These are phyloP conservation scores for Macrocybe gigantea DNA, from an alignment of 768 basidiomycete genomes.

Conservation along the genomic window DNA sequence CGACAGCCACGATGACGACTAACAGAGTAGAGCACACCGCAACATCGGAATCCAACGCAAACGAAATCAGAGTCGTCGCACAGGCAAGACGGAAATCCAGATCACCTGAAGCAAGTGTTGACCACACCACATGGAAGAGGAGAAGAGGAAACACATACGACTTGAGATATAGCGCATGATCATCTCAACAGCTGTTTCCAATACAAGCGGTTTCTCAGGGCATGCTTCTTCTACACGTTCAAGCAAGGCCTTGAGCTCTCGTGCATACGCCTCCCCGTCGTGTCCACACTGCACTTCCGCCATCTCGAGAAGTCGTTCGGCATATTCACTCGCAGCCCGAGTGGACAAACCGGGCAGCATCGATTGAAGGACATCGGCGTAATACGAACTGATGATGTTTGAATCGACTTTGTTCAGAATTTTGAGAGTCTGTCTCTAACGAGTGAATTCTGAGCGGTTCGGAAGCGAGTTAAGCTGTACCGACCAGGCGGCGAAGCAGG, in stretches of 20 bases:
- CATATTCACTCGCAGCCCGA: constrained; percentile 34
- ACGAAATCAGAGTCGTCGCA: constrained; percentile 38
- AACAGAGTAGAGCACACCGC: constrained; percentile 51
- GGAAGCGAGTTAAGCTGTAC: constrained; percentile 6
- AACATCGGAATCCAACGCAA: constrained; percentile 31
- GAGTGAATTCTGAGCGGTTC: constrained; percentile 1
- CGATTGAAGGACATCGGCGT: constrained; percentile 34
- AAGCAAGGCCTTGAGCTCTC: constrained; percentile 38
- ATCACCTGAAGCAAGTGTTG: constrained; percentile 25
- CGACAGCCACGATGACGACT: constrained; percentile 62
- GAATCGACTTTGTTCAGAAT: constrained; percentile 55
- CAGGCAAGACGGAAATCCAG: constrained; percentile 35
- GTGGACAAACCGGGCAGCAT: constrained; percentile 26
- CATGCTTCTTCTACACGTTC: constrained; percentile 27
- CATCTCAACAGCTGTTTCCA: constrained; percentile 53
- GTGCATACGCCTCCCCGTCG: constrained; percentile 58
- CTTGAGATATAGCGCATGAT: constrained; percentile 44
- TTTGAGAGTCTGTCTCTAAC: constrained; percentile 48
- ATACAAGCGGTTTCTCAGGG: constrained; percentile 30
- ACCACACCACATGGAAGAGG: constrained; percentile 1
- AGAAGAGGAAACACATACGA: constrained; percentile 28
- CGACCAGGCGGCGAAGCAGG: constrained; percentile 53
- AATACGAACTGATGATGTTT: constrained; percentile 51
- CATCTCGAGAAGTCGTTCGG: constrained; percentile 49
- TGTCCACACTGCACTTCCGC: constrained; percentile 36